Evolutionary conservation across 148 eudicot genomes (phyloP), one percentile per base, ranked within the genome.

Genomic region (Vaccinium myrtillus): DNA sequence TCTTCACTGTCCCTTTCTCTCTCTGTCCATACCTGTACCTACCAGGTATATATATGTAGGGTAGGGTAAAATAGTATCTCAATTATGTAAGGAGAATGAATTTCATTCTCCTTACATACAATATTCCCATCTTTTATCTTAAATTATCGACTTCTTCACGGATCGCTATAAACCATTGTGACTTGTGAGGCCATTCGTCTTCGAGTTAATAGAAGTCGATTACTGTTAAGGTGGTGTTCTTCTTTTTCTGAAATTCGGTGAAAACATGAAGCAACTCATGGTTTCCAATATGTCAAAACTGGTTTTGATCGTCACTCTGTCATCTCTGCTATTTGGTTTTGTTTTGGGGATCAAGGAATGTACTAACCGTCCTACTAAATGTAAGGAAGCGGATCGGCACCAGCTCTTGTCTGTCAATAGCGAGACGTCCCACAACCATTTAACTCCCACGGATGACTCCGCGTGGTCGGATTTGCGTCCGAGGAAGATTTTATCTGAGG

Each of bases 391-490:
- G 1, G 32, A 93, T 54, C 87, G 96, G 74, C 90, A 88, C 67
- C 86, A 90, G 67, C 82, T 92, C 51, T 50, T 87, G 74, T 55
- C 87, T 0, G 92, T 98, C 5, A 87, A 90, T 6, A 93, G 94
- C 71, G 94, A 92, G 78, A 90, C 94, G 11, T 93, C 93, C 5
- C 91, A 90, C 43, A 71, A 84, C 81, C 91, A 97, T 85, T 84
- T 95, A 77, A 94, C 92, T 3, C 99, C 93, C 14, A 90, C 93
- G 0, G 98, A 94, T 36, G 96, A 92, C 7, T 84, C 91, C 18
- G 89, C 92, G 10, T 93, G 96, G 98, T 85, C 93, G 9, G 86
- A 71, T 87, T 81, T 92, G 86, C 77, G 88, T 32, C 95, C 98
- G 13, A 89, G 93, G 84, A 94, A 91, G 85, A 87, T 91, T 75